Evolutionary conservation across 192 early-diverging fungal genomes (phyloP).

Genomic region (Lunasporangiospora selenospora): DNA sequence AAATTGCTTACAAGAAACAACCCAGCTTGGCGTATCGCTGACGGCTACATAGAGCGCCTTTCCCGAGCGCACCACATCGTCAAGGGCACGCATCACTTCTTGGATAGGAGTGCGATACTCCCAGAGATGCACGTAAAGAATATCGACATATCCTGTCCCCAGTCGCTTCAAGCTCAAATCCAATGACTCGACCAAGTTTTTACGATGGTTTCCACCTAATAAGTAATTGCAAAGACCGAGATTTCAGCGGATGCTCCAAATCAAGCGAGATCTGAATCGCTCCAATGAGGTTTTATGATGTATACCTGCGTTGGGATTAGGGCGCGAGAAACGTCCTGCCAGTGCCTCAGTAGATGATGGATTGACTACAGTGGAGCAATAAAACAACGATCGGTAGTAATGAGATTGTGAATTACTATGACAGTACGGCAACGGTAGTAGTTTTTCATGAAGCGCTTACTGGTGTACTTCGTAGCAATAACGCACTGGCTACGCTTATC

Average conservation of each 20-base stretch:
- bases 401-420: neutral
- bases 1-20: constrained; percentile 51
- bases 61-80: constrained; percentile 70
- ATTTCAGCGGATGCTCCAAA: too few relatives aligned
- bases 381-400: neutral
- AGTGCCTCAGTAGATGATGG: constrained; percentile 3
- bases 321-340: constrained; percentile 2
- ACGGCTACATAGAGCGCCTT: constrained; percentile 66
- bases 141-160: constrained; percentile 51
- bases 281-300: too few relatives aligned
- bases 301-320: constrained; percentile 36
- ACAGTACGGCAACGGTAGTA: neutral
- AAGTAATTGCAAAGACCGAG: too few relatives aligned
- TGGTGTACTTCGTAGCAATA: constrained; percentile 61
- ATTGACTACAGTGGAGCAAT: constrained; percentile 3
- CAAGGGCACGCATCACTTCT: constrained; percentile 73
- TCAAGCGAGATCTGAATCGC: too few relatives aligned
- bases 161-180: constrained; percentile 62
- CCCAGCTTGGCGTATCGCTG: constrained; percentile 55
- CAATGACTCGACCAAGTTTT: constrained; percentile 55
- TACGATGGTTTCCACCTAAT: constrained; percentile 48
- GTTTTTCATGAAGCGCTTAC: constrained; percentile 1
- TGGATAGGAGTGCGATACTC: constrained; percentile 64
- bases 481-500: constrained; percentile 62
- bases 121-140: constrained; percentile 55